Evolutionary conservation across 352 stramenopile genomes (phyloP).

Genomic region (Globisporangium camurandrum): DNA sequence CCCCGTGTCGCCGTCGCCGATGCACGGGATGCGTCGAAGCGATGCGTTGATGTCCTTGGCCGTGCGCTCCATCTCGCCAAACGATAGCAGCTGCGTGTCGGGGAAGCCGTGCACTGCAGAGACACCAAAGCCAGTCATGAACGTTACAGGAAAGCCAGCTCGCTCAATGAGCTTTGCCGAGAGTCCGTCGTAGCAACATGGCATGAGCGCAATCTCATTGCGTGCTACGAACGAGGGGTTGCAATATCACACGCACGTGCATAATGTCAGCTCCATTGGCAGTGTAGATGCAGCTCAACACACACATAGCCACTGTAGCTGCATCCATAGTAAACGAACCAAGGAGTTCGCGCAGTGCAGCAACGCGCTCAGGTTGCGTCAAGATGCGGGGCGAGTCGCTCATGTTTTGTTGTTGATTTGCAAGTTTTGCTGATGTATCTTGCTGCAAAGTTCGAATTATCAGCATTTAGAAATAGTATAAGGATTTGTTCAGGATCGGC

Average conservation of each 20-base stretch:
- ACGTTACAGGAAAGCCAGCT: constrained; percentile 85
- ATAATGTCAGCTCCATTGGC: background rate
- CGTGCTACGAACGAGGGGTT: constrained; percentile 11
- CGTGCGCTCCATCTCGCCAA: constrained; percentile 46
- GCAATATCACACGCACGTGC: background rate
- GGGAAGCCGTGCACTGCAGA: constrained; percentile 81
- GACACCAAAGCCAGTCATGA: constrained; percentile 93
- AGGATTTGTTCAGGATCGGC: too few relatives aligned
- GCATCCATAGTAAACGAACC: too few relatives aligned
- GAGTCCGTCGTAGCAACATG: constrained; percentile 90
- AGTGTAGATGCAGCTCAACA: too few relatives aligned
- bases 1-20: constrained; percentile 86
- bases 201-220: constrained; percentile 74
- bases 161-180: constrained; percentile 84
- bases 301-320: background rate
- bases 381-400: constrained; percentile 9
- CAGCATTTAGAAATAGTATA: too few relatives aligned
- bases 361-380: constrained; percentile 36
- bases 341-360: constrained; percentile 39
- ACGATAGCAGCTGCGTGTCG: constrained; percentile 80
- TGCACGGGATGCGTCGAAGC: constrained; percentile 41
- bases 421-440: background rate
- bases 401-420: background rate
- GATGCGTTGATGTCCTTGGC: constrained; percentile 36
- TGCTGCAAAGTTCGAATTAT: too few relatives aligned